Evolutionary conservation across 148 eudicot genomes (phyloP).

Genomic region (Fagopyrum homotropicum): DNA sequence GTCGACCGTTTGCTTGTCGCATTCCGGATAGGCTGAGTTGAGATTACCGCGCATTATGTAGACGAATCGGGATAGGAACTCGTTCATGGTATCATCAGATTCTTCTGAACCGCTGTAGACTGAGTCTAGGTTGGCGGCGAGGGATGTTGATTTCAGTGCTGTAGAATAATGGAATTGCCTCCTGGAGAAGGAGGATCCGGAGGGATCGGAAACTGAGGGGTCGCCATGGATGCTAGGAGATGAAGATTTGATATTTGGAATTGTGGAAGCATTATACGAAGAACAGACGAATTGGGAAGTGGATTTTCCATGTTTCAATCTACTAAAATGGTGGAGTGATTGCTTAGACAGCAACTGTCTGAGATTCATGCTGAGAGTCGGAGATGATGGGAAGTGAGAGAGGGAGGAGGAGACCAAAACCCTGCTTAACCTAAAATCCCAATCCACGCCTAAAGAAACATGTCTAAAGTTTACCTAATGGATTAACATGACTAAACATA

Average conservation of each 20-base stretch:
- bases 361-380: slow-evolving; percentile 22
- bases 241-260: slow-evolving; percentile 11
- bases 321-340: background rate
- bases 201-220: slow-evolving; percentile 4
- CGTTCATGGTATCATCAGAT: slow-evolving; percentile 56
- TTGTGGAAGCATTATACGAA: slow-evolving; percentile 6
- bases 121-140: background rate
- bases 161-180: slow-evolving; percentile 1
- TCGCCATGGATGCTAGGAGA: slow-evolving; percentile 3
- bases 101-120: slow-evolving; percentile 21
- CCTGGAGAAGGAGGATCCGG: background rate
- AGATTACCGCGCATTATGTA: slow-evolving; percentile 78
- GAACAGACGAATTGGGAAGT: slow-evolving; percentile 11
- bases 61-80: slow-evolving; percentile 76
- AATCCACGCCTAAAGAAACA: too few relatives aligned
- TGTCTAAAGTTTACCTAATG: too few relatives aligned
- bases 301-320: slow-evolving; percentile 7
- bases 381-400: background rate
- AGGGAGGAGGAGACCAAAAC: background rate
- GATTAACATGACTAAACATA: too few relatives aligned
- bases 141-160: background rate
- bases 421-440: slow-evolving; percentile 1
- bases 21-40: slow-evolving; percentile 38
- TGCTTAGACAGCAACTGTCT: slow-evolving; percentile 19
- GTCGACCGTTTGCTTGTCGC: slow-evolving; percentile 51